Conservation (phyloP, 495 filamentous ascomycete species). For the Xylaria intraflava region DNA sequence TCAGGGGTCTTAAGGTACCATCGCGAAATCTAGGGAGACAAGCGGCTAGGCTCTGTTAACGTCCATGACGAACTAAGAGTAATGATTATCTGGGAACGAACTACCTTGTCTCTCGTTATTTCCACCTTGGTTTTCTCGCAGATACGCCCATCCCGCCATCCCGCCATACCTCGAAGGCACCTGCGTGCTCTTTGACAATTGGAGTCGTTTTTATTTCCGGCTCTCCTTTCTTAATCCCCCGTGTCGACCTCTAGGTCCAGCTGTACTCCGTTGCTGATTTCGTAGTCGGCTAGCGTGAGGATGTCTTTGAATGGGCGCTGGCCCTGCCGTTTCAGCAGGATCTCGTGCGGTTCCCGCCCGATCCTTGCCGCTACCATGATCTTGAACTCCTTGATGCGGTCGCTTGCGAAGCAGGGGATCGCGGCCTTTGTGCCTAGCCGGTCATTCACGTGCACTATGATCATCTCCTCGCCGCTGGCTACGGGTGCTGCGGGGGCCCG, state of each 20-base stretch:
- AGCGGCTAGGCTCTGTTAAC: conserved; percentile 1
- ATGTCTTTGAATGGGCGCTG: conserved; percentile 88
- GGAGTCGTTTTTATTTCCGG: no score
- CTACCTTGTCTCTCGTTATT: conserved; percentile 4
- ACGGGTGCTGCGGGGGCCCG: conserved; percentile 25
- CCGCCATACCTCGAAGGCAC: background rate
- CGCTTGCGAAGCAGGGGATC: conserved; percentile 76
- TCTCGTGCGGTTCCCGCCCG: conserved; percentile 81
- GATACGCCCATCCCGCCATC: background rate
- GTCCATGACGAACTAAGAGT: background rate
- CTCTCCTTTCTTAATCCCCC: conserved; percentile 56
- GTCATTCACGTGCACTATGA: conserved; percentile 88
- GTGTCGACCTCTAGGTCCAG: conserved; percentile 82
- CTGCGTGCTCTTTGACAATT: background rate
- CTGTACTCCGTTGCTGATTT: conserved; percentile 81
- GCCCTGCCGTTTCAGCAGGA: conserved; percentile 83
- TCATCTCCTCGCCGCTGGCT: conserved; percentile 63
- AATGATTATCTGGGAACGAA: conserved; percentile 3
- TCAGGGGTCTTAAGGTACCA: no score
- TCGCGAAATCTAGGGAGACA: background rate
- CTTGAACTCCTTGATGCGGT: conserved; percentile 82
- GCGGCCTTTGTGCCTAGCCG: conserved; percentile 82
- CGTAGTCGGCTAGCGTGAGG: conserved; percentile 81
- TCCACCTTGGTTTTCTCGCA: background rate
- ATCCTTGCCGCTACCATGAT: conserved; percentile 80